Percentiles rank a stretch among this genome's conserved stretches.
Conservation (phyloP, 2,329 filamentous ascomycete genomes). For the Atkinsonella hypoxylon region DNA sequence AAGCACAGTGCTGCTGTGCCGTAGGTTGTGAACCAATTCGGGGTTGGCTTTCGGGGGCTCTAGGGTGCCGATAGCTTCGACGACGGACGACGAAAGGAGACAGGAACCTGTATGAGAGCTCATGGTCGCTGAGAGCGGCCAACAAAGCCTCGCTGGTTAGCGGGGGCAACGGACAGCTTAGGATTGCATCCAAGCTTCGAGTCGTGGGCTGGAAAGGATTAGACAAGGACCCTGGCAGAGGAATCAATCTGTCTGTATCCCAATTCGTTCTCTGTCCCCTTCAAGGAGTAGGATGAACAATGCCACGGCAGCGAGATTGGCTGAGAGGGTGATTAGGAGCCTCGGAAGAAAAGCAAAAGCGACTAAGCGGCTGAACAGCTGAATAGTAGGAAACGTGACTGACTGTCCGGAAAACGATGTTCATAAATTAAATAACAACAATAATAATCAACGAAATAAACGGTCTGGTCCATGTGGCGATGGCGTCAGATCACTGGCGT, state of each 20-base stretch:
- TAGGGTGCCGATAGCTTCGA: constrained; percentile 9
- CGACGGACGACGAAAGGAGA: constrained; percentile 7
- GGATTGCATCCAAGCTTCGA: background rate
- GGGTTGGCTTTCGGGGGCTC: constrained; percentile 27
- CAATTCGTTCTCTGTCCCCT: no score
- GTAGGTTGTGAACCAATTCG: constrained; percentile 61
- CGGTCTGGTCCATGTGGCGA: constrained; percentile 2
- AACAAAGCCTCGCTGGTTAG: constrained; percentile 2
- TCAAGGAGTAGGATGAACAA: no score
- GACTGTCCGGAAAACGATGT: background rate
- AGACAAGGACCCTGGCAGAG: no score
- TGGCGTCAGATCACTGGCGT: constrained; percentile 8
- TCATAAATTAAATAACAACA: no score
- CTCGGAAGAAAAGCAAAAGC: background rate
- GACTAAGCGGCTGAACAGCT: background rate
- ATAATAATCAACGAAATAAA: no score
- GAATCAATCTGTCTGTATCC: no score
- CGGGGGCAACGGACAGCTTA: background rate
- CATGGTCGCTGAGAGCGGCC: constrained; percentile 1
- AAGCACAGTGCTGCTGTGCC: constrained; percentile 69
- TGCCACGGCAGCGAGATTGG: background rate
- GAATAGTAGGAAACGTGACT: background rate
- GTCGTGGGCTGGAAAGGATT: background rate
- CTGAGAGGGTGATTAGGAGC: background rate
- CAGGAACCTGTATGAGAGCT: background rate